Evolutionary conservation across 1,284 basidiomycete species (phyloP).

Genomic region (Apiotrichum mycotoxinovorans): DNA sequence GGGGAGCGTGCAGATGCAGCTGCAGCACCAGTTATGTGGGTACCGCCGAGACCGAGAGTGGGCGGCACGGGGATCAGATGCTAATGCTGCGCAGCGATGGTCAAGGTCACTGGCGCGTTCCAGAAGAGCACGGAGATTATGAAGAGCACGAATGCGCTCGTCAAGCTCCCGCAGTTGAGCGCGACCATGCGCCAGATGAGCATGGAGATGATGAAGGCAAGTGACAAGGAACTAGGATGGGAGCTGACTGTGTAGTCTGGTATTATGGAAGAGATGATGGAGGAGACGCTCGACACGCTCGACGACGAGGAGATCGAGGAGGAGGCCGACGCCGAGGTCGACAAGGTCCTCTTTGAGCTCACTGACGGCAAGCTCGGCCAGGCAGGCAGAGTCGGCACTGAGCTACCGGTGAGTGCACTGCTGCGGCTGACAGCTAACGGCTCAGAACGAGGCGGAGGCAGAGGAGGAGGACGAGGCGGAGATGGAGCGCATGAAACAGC

Average conservation of each 20-base stretch:
- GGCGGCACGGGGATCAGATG: too few species aligned
- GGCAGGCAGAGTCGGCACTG: conserved; percentile 66
- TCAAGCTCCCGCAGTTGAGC: conserved; percentile 89
- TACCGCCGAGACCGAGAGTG: conserved; percentile 14
- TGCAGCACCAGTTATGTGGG: conserved; percentile 89
- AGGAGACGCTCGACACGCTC: conserved; percentile 71
- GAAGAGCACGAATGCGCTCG: conserved; percentile 89
- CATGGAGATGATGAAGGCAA: conserved; percentile 97
- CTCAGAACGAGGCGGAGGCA: conserved; percentile 56
- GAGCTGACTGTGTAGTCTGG: conserved; percentile 61
- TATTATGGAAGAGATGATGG: conserved; percentile 89
- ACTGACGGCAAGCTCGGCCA: conserved; percentile 93
- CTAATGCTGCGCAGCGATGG: conserved; percentile 65
- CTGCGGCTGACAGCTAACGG: not conserved
- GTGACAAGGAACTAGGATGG: conserved; percentile 3
- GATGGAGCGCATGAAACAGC: conserved; percentile 80
- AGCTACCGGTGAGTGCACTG: conserved; percentile 66
- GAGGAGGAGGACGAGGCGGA: conserved; percentile 78
- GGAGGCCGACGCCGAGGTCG: conserved; percentile 95
- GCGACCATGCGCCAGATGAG: conserved; percentile 95
- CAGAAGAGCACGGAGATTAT: conserved; percentile 99
- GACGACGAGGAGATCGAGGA: conserved; percentile 93
- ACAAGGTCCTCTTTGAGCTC: conserved; percentile 91
- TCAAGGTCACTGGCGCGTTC: conserved; percentile 92
- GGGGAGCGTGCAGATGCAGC: conserved; percentile 84